A percentile compares a stretch with the other conserved stretches of the same genome.
These are phyloP conservation scores for Anisodus tanguticus DNA, from an alignment of 257 asterid species.

Conservation along the genomic window DNA sequence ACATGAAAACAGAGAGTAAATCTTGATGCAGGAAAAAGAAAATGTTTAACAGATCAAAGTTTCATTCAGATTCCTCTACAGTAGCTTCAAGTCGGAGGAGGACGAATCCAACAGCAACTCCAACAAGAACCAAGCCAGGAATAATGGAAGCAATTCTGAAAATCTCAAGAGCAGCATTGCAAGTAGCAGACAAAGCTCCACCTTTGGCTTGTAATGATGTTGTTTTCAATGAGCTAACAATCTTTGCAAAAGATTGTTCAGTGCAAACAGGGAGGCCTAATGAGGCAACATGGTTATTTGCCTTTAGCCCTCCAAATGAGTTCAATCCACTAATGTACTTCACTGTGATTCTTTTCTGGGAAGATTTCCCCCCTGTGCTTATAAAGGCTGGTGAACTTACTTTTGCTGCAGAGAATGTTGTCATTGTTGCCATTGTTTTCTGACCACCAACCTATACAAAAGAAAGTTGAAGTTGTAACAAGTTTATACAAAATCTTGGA, in stretches of 20 bases:
- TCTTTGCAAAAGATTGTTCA: slow-evolving; percentile 68
- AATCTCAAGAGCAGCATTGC: slow-evolving; percentile 68
- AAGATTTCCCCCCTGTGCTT: slow-evolving; percentile 41
- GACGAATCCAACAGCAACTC: slow-evolving; percentile 88
- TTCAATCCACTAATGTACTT: slow-evolving; percentile 68
- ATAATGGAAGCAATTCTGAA: slow-evolving; percentile 78
- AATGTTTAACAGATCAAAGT: slow-evolving; percentile 24
- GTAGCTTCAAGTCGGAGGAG: slow-evolving; percentile 80
- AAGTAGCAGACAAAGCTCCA: slow-evolving; percentile 65
- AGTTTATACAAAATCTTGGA: neutral
- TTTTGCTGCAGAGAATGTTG: slow-evolving; percentile 52
- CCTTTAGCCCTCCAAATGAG: slow-evolving; percentile 86
- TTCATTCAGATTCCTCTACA: slow-evolving; percentile 71
- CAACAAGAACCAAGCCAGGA: slow-evolving; percentile 63
- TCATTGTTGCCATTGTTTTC: slow-evolving; percentile 56
- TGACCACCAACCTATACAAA: slow-evolving; percentile 39
- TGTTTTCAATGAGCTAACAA: slow-evolving; percentile 57
- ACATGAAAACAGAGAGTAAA: slow-evolving; percentile 36
- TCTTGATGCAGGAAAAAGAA: slow-evolving; percentile 40
- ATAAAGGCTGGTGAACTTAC: slow-evolving; percentile 46
- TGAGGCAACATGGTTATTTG: slow-evolving; percentile 60
- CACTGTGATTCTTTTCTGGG: slow-evolving; percentile 50
- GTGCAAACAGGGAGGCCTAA: slow-evolving; percentile 68
- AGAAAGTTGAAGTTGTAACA: slow-evolving; percentile 19
- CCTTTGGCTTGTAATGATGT: slow-evolving; percentile 43